phyloP scores from a whole-genome alignment of 805 yeast genomes.

The Candida glaebosa region DNA sequence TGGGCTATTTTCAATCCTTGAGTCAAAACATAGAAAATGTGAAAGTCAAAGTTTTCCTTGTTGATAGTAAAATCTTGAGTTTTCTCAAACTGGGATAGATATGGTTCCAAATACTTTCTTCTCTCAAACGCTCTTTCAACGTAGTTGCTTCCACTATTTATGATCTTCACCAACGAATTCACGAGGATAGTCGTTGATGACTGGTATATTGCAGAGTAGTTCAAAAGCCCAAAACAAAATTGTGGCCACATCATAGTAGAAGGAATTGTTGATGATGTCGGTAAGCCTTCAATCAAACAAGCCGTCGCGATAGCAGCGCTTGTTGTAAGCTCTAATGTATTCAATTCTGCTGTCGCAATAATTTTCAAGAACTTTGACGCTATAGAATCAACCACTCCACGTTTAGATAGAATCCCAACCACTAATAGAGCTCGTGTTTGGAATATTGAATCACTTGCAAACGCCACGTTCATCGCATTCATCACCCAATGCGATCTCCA shows the following conservation, averaged over 20 bases:
- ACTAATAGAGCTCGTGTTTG: constrained; percentile 67
- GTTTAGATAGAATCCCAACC: constrained; percentile 63
- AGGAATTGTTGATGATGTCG: constrained; percentile 42
- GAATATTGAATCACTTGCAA: constrained; percentile 51
- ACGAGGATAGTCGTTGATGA: constrained; percentile 29
- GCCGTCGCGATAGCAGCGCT: constrained; percentile 44
- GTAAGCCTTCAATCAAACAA: constrained; percentile 47
- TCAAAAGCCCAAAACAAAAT: constrained; percentile 27
- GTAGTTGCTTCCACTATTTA: constrained; percentile 20
- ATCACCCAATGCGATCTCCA: constrained; percentile 69
- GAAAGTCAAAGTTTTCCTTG: constrained; percentile 47
- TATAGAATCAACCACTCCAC: constrained; percentile 58
- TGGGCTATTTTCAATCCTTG: constrained; percentile 62
- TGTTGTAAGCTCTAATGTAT: constrained; percentile 28
- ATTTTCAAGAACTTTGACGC: constrained; percentile 29
- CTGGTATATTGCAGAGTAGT: constrained; percentile 28
- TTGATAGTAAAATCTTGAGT: constrained; percentile 36
- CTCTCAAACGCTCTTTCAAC: constrained; percentile 25
- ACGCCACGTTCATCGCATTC: constrained; percentile 60
- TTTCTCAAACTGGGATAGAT: constrained; percentile 42
- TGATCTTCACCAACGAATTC: constrained; percentile 22
- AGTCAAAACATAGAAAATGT: constrained; percentile 44
- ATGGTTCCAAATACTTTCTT: constrained; percentile 37
- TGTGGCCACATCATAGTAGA: constrained; percentile 50
- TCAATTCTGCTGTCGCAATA: constrained; percentile 19